These are phyloP conservation scores for Sphaceloma murrayae DNA, from an alignment of 2,329 filamentous ascomycete genomes.

Conservation along the genomic window DNA sequence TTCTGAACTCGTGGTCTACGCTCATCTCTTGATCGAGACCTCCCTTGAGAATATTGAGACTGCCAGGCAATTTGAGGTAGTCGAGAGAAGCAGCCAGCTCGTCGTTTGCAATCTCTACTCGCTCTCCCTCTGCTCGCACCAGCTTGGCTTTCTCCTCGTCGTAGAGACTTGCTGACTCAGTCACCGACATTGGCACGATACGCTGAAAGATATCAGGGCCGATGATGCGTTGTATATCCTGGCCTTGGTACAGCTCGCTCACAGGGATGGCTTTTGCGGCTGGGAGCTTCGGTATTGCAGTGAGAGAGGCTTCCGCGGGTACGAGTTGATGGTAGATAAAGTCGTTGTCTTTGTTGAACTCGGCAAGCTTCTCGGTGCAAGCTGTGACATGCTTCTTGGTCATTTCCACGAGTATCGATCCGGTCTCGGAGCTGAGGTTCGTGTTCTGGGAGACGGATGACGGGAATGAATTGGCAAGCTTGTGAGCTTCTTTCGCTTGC, in stretches of 20 bases:
- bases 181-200: constrained; percentile 91
- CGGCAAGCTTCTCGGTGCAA: constrained; percentile 69
- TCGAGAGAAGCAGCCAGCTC: constrained; percentile 95
- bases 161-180: constrained; percentile 91
- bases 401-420: constrained; percentile 62
- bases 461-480: constrained; percentile 70
- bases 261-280: constrained; percentile 96
- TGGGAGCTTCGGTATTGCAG: constrained; percentile 78
- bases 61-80: constrained; percentile 81
- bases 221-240: constrained; percentile 94
- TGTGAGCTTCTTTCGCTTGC: constrained; percentile 67
- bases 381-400: constrained; percentile 71
- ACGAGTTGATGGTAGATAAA: constrained; percentile 96
- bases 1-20: constrained; percentile 82
- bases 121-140: constrained; percentile 84
- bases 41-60: constrained; percentile 83
- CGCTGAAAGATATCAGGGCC: constrained; percentile 95
- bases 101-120: constrained; percentile 82
- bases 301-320: constrained; percentile 71
- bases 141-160: constrained; percentile 98
- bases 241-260: constrained; percentile 89
- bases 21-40: constrained; percentile 81
- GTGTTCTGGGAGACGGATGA: constrained; percentile 67
- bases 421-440: constrained; percentile 74
- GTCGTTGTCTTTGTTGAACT: constrained; percentile 85